phyloP scores from a whole-genome alignment of 163 green algal genomes.

The Coccomyxa subellipsoidea region DNA sequence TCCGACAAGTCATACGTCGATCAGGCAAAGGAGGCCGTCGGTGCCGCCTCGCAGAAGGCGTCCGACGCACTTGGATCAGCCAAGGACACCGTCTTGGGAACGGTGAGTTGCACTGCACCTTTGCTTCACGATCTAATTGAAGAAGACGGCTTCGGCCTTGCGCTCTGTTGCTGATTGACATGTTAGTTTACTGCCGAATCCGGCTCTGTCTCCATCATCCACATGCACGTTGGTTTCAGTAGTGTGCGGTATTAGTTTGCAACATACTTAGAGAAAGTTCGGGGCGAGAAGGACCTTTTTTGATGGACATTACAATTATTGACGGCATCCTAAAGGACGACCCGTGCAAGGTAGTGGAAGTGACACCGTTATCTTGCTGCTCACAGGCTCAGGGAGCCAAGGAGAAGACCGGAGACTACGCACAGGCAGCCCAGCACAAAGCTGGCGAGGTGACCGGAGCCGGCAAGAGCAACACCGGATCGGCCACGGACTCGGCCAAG shows the following conservation, averaged over 20 bases:
- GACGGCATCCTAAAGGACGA: not conserved
- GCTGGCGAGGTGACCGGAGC: not conserved
- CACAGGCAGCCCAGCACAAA: not conserved
- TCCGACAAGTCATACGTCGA: constrained; percentile 28
- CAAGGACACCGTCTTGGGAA: not conserved
- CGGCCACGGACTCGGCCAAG: not conserved
- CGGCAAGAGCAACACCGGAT: not conserved
- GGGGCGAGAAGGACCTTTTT: not conserved
- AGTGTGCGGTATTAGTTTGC: not conserved
- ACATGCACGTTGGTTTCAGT: not conserved
- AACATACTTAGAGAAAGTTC: not conserved
- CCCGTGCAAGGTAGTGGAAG: no score
- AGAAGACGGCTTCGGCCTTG: no score
- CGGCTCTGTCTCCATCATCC: no score
- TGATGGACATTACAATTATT: not conserved
- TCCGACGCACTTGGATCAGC: not conserved
- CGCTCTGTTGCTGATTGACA: no score
- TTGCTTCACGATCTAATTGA: not conserved
- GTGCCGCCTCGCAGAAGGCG: constrained; percentile 6
- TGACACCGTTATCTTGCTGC: not conserved
- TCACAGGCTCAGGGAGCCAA: constrained; percentile 11
- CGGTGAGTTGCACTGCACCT: not conserved
- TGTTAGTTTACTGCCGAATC: no score
- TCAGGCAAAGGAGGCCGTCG: constrained; percentile 20
- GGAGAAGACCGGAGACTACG: not conserved